Percentiles rank a stretch among this genome's conserved stretches.
Conservation (phyloP, 179 eudicot genomes). For the Spergularia azorica region DNA sequence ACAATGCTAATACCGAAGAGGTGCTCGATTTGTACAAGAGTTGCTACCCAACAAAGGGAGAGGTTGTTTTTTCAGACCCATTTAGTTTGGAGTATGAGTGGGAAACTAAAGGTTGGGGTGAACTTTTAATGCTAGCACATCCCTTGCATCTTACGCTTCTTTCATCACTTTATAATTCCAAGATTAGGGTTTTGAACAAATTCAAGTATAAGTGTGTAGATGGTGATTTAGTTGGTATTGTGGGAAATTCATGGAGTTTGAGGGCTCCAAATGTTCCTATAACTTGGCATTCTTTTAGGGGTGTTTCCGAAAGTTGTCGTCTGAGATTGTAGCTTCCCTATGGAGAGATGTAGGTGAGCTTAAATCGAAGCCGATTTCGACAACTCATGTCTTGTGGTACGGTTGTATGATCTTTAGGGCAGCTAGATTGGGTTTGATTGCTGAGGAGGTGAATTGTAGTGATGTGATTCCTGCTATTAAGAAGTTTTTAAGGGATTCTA, state of each 20-base stretch:
- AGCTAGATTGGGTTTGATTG: slow-evolving; percentile 70
- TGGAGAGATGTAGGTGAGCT: slow-evolving; percentile 56
- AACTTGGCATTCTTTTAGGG: slow-evolving; percentile 75
- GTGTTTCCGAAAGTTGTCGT: slow-evolving; percentile 42
- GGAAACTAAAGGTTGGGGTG: slow-evolving; percentile 74
- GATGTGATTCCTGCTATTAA: slow-evolving; percentile 57
- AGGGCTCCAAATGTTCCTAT: slow-evolving; percentile 56
- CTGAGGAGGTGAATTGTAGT: slow-evolving; percentile 58
- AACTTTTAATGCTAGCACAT: slow-evolving; percentile 75
- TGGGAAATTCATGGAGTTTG: slow-evolving; percentile 68
- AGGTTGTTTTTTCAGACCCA: slow-evolving; percentile 44
- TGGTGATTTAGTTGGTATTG: slow-evolving; percentile 77
- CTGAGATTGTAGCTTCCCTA: slow-evolving; percentile 56
- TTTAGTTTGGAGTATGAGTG: slow-evolving; percentile 63
- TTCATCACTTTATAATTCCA: slow-evolving; percentile 29
- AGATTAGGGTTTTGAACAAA: slow-evolving; percentile 45
- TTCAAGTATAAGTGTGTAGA: slow-evolving; percentile 61
- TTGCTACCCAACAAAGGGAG: slow-evolving; percentile 63
- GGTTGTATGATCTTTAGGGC: slow-evolving; percentile 62
- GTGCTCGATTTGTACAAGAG: slow-evolving; percentile 58
- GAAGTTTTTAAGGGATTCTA: slow-evolving; percentile 51
- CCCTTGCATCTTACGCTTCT: slow-evolving; percentile 69
- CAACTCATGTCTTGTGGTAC: slow-evolving; percentile 52
- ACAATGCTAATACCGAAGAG: slow-evolving; percentile 34
- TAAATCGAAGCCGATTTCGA: slow-evolving; percentile 41